phyloP scores from a whole-genome alignment of 163 green algal genomes.

The Volvox carteri region DNA sequence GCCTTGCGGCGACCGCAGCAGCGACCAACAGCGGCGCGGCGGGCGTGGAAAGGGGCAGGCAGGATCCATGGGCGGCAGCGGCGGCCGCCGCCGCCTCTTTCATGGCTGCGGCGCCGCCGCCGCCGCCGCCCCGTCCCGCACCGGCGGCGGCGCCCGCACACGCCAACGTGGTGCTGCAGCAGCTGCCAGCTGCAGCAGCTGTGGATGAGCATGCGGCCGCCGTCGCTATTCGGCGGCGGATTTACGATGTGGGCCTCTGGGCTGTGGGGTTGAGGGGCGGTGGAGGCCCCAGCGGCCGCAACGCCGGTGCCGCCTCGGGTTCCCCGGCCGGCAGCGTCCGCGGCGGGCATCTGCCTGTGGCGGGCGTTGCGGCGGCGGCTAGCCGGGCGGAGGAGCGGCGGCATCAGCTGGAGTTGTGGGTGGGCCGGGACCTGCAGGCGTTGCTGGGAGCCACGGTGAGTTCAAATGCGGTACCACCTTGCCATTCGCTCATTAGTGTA shows the following conservation, averaged over 20 bases:
- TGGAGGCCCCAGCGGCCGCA: background rate
- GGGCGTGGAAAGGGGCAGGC: background rate
- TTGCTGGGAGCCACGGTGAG: background rate
- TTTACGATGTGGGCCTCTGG: slow-evolving; percentile 27
- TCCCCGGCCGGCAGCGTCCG: background rate
- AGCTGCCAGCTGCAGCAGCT: background rate
- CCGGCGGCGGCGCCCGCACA: background rate
- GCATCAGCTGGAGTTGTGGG: background rate
- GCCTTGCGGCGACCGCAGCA: background rate
- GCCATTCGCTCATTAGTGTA: no score
- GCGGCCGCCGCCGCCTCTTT: background rate
- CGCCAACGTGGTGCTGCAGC: background rate
- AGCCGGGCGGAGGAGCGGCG: background rate
- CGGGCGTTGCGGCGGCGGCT: background rate
- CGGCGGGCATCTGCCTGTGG: background rate
- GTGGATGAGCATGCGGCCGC: background rate
- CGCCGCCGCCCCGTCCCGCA: background rate
- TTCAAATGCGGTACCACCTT: no score
- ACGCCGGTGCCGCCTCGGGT: no score
- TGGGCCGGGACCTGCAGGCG: slow-evolving; percentile 1
- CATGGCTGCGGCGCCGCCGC: background rate
- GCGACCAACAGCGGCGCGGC: background rate
- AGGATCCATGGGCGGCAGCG: no score
- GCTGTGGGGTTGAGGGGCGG: background rate
- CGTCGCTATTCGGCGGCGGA: background rate